Conservation (phyloP, 176 grass and related monocot genomes). For the Pharus latifolius region DNA sequence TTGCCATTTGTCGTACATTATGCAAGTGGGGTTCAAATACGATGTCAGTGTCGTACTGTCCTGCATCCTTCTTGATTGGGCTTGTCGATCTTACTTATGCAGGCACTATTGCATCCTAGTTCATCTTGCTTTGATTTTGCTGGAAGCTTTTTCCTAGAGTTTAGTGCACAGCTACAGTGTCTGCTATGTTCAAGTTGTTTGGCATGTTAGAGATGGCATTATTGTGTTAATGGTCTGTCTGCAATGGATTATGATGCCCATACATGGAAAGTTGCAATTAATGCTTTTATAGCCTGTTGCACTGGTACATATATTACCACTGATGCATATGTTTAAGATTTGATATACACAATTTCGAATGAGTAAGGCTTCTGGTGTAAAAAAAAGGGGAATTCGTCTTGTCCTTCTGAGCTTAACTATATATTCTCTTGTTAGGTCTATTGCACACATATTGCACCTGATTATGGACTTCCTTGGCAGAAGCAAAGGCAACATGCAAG, state of each 20-base stretch:
- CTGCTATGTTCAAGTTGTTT: background rate
- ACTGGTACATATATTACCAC: too few relatives aligned
- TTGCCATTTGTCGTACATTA: too few relatives aligned
- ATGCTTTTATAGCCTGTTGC: too few relatives aligned
- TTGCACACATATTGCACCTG: slow-evolving; percentile 76
- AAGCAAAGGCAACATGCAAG: slow-evolving; percentile 86
- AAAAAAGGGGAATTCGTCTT: too few relatives aligned
- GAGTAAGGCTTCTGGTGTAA: too few relatives aligned
- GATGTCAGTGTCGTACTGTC: too few relatives aligned
- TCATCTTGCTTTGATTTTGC: background rate
- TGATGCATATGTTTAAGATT: too few relatives aligned
- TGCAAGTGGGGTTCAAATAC: too few relatives aligned
- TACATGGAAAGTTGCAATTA: too few relatives aligned
- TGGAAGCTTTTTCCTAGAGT: background rate
- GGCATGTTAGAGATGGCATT: background rate
- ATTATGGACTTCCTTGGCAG: slow-evolving; percentile 96
- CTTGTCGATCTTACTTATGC: background rate
- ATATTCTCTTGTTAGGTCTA: slow-evolving; percentile 59
- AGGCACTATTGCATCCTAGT: background rate
- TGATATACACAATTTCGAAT: too few relatives aligned
- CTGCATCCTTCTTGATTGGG: too few relatives aligned
- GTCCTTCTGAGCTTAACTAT: slow-evolving; percentile 7
- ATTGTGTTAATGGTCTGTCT: background rate
- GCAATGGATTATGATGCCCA: background rate
- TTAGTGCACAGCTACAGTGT: background rate